These are phyloP conservation scores for Fistulifera pelliculosa DNA, from an alignment of 108 stramenopile species.

Conservation along the genomic window DNA sequence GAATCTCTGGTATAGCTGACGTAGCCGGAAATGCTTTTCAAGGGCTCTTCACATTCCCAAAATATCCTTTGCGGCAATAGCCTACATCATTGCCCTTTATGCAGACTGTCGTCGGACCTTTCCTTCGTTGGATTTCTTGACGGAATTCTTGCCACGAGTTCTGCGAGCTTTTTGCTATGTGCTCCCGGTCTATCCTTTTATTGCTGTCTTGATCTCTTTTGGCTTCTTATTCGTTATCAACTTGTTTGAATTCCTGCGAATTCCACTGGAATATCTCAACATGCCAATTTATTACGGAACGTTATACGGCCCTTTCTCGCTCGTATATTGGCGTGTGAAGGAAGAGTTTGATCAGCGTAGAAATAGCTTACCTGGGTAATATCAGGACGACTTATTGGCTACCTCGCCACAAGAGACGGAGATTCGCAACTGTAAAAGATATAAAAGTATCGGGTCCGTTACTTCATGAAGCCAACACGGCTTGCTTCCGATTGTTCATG, in stretches of 20 bases:
- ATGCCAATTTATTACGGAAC: constrained; percentile 72
- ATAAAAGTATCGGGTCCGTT: no score
- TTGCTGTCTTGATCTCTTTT: constrained; percentile 71
- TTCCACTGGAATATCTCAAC: constrained; percentile 44
- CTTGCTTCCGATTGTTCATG: no score
- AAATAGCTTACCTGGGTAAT: neutral
- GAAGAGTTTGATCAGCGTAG: neutral
- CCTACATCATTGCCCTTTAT: constrained; percentile 53
- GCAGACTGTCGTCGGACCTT: constrained; percentile 38
- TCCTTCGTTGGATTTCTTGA: neutral
- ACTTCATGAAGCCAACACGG: no score
- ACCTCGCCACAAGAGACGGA: no score
- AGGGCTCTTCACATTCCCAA: constrained; percentile 42
- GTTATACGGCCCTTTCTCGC: constrained; percentile 71
- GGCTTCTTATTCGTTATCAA: constrained; percentile 61
- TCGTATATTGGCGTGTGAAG: constrained; percentile 61
- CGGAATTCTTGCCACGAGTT: constrained; percentile 30
- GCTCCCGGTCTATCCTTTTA: constrained; percentile 65
- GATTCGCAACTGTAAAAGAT: no score
- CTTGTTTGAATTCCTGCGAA: constrained; percentile 44
- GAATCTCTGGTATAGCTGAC: constrained; percentile 23
- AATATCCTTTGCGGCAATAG: constrained; percentile 41
- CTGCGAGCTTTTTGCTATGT: constrained; percentile 39
- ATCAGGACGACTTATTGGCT: no score
- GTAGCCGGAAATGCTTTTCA: constrained; percentile 21